Percentiles rank a stretch among this genome's conserved stretches.
Evolutionary conservation across 164 flowering plant genomes (phyloP).

Genomic region (Sextonia rubra): DNA sequence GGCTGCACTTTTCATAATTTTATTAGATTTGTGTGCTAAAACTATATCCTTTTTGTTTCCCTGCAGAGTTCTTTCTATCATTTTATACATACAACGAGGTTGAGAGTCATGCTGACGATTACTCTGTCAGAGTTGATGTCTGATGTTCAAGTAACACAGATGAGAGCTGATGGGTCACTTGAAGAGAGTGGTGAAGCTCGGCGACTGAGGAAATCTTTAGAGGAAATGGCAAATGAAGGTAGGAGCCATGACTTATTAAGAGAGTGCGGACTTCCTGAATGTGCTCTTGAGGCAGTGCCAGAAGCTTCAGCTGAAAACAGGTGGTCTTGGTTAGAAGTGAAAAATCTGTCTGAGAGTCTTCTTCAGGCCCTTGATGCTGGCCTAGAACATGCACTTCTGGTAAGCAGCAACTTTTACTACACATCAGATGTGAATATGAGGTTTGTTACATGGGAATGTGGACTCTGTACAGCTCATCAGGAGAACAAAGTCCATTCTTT

Average conservation of each 20-base stretch:
- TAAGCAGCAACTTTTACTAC: constrained; percentile 21
- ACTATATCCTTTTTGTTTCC: constrained; percentile 1
- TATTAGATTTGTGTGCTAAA: neutral
- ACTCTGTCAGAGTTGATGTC: constrained; percentile 97
- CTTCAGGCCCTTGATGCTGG: constrained; percentile 94
- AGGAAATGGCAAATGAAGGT: constrained; percentile 81
- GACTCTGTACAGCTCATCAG: neutral
- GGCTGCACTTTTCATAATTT: constrained; percentile 1
- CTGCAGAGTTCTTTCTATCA: constrained; percentile 88
- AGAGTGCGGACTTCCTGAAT: constrained; percentile 76
- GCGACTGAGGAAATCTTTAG: constrained; percentile 77
- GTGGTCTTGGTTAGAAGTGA: constrained; percentile 95
- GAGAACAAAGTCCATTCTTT: neutral
- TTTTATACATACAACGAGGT: constrained; percentile 79
- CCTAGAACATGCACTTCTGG: constrained; percentile 92
- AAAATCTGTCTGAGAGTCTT: constrained; percentile 69
- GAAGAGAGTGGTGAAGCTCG: constrained; percentile 97
- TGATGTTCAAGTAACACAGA: constrained; percentile 96
- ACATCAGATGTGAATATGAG: neutral
- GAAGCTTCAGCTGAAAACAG: constrained; percentile 51
- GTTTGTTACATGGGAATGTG: neutral
- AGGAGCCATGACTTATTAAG: constrained; percentile 41
- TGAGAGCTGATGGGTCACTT: constrained; percentile 87
- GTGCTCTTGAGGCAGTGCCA: constrained; percentile 47
- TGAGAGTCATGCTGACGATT: constrained; percentile 93